Conservation (phyloP, 2,329 filamentous ascomycete species). For the Mollisiaceae sp. region DNA sequence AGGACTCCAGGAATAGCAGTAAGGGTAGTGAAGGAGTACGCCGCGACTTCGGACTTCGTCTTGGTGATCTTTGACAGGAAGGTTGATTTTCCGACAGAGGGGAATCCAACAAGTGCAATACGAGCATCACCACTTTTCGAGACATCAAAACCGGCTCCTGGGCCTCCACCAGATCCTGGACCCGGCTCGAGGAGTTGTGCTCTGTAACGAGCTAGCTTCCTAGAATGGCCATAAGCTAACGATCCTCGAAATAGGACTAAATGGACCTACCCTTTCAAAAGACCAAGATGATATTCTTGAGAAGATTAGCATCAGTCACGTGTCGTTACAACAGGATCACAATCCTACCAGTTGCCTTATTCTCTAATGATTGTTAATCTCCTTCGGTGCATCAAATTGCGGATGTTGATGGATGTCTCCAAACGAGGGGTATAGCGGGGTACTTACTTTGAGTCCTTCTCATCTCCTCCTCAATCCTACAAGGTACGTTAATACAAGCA, state of each 20-base stretch:
- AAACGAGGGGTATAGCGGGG: conserved; percentile 16
- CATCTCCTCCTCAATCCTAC: conserved; percentile 99
- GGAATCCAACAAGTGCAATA: conserved; percentile 97
- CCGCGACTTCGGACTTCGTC: conserved; percentile 93
- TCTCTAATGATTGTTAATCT: conserved; percentile 64
- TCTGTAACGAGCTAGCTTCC: conserved; percentile 92
- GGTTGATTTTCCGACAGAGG: conserved; percentile 97
- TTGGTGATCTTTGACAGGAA: conserved; percentile 99
- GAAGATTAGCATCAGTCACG: conserved; percentile 42
- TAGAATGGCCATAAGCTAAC: conserved; percentile 46
- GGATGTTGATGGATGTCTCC: neutral
- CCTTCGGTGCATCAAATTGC: neutral
- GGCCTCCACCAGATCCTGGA: conserved; percentile 76
- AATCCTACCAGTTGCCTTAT: conserved; percentile 92
- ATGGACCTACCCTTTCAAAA: conserved; percentile 88
- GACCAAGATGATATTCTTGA: conserved; percentile 94
- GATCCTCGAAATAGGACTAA: neutral
- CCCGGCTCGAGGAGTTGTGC: conserved; percentile 93
- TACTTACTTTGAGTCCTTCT: conserved; percentile 91
- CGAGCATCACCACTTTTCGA: conserved; percentile 96
- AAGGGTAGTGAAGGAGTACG: conserved; percentile 96
- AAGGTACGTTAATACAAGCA: conserved; percentile 25
- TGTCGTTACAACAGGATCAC: conserved; percentile 5
- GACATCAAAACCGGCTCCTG: conserved; percentile 87
- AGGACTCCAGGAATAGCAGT: conserved; percentile 97